A percentile compares a stretch with the other conserved stretches of the same genome.
phyloP scores from a whole-genome alignment of 768 basidiomycete genomes.

The Lentinula lateritia region DNA sequence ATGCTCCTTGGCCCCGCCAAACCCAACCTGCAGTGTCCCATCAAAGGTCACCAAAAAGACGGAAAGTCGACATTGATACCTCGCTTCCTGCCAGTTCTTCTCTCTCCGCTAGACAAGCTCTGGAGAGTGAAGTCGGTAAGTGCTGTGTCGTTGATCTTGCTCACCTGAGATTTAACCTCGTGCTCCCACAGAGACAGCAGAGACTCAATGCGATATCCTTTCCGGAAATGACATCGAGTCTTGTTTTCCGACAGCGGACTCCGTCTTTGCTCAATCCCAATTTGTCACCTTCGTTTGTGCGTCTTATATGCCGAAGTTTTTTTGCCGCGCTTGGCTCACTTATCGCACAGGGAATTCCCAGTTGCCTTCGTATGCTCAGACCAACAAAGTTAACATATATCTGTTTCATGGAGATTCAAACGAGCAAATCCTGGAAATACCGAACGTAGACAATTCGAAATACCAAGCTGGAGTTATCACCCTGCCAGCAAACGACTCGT shows the following conservation, averaged over 20 bases:
- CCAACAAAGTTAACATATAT: conserved; percentile 64
- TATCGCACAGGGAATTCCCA: conserved; percentile 62
- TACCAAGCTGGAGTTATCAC: conserved; percentile 50
- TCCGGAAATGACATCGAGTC: conserved; percentile 72
- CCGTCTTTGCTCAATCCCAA: conserved; percentile 62
- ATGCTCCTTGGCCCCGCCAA: conserved; percentile 39
- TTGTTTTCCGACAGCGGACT: conserved; percentile 62
- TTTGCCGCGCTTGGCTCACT: conserved; percentile 12
- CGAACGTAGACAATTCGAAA: conserved; percentile 35
- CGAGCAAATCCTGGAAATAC: conserved; percentile 37
- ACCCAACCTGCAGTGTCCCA: conserved; percentile 24
- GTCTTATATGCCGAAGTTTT: conserved; percentile 27
- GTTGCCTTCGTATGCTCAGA: conserved; percentile 60
- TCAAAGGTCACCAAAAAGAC: conserved; percentile 23
- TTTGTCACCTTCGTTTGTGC: conserved; percentile 78
- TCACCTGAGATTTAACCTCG: conserved; percentile 5
- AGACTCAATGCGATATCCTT: conserved; percentile 41
- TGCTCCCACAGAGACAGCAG: conserved; percentile 33
- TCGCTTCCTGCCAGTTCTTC: conserved; percentile 18
- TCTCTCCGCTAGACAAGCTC: conserved; percentile 28
- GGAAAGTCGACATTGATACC: conserved; percentile 15
- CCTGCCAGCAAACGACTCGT: conserved; percentile 64
- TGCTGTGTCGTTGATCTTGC: background rate
- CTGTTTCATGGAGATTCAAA: conserved; percentile 72
- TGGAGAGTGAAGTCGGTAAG: conserved; percentile 27